Conservation (phyloP, 257 asterid species). For the Salvia miltiorrhiza region DNA sequence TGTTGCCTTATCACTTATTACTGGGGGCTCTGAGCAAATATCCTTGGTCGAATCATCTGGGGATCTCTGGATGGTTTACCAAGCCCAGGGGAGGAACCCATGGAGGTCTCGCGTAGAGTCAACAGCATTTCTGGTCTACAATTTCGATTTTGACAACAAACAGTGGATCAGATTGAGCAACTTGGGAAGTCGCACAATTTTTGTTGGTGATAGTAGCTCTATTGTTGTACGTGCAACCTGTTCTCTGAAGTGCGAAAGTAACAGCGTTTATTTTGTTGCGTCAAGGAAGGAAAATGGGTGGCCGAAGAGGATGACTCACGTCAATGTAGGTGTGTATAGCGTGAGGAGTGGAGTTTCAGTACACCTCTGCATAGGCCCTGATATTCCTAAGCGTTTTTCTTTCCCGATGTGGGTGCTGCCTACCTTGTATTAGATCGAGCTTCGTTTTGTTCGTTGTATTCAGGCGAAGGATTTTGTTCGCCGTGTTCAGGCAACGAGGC, state of each 20-base stretch:
- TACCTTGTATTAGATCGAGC: conserved; percentile 14
- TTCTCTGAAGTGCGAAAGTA: conserved; percentile 21
- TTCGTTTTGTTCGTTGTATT: not conserved
- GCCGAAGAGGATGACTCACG: not conserved
- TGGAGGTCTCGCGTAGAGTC: not conserved
- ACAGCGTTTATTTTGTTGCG: conserved; percentile 30
- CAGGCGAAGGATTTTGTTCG: not conserved
- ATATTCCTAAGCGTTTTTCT: not conserved
- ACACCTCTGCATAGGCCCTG: not conserved
- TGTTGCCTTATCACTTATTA: not conserved
- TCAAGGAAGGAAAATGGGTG: conserved; percentile 1
- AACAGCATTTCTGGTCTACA: conserved; percentile 14
- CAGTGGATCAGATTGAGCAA: conserved; percentile 28
- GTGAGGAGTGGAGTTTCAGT: conserved; percentile 3
- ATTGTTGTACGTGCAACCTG: conserved; percentile 12
- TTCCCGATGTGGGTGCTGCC: conserved; percentile 26
- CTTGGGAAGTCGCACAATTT: conserved; percentile 30
- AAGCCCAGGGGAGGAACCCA: not conserved
- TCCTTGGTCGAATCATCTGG: conserved; percentile 34
- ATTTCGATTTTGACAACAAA: conserved; percentile 24
- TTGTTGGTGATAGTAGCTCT: conserved; percentile 27
- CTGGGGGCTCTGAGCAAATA: conserved; percentile 16
- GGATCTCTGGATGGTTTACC: conserved; percentile 25
- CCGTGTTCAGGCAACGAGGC: too few species aligned
- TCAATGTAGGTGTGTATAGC: conserved; percentile 18